phyloP scores from a whole-genome alignment of 1,284 basidiomycete species.

The Ustilago shanxiensis region DNA sequence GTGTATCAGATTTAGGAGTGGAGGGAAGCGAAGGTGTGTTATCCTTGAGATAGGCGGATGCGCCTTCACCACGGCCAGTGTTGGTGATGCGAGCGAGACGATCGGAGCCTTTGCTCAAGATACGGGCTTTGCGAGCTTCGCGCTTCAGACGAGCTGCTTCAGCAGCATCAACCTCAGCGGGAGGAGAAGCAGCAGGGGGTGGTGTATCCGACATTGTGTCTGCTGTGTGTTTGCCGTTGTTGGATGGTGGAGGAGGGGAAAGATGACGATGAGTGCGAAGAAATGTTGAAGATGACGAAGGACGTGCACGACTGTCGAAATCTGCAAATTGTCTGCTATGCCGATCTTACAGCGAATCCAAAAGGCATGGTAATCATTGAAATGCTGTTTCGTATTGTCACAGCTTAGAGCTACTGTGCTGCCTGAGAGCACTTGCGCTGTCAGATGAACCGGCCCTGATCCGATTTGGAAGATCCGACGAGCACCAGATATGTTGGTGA shows the following conservation, averaged over 20 bases:
- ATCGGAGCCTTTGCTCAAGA: conserved; percentile 65
- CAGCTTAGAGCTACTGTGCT: too few relatives aligned
- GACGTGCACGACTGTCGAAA: conserved; percentile 11
- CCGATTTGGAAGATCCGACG: background rate
- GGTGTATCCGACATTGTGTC: conserved; percentile 30
- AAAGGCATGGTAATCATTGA: too few relatives aligned
- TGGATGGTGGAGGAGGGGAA: background rate
- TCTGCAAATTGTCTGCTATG: too few relatives aligned
- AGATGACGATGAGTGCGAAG: conserved; percentile 1
- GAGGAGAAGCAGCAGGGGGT: background rate
- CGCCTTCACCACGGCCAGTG: conserved; percentile 65
- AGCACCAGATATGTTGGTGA: background rate
- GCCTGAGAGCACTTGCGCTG: too few relatives aligned
- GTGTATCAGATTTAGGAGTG: background rate
- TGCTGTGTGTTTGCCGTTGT: conserved; percentile 11
- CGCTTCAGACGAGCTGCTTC: conserved; percentile 62
- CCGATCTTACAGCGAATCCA: background rate
- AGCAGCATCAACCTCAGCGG: conserved; percentile 33
- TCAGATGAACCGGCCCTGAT: background rate
- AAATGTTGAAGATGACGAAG: conserved; percentile 5
- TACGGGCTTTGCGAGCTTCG: conserved; percentile 67
- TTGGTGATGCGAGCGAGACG: conserved; percentile 67
- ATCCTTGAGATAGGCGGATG: conserved; percentile 57
- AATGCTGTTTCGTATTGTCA: too few relatives aligned
- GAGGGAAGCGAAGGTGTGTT: conserved; percentile 22